Evolutionary conservation across 768 basidiomycete genomes (phyloP), one percentile per base, ranked within the genome.

Genomic region (Tephrocybe sp.): DNA sequence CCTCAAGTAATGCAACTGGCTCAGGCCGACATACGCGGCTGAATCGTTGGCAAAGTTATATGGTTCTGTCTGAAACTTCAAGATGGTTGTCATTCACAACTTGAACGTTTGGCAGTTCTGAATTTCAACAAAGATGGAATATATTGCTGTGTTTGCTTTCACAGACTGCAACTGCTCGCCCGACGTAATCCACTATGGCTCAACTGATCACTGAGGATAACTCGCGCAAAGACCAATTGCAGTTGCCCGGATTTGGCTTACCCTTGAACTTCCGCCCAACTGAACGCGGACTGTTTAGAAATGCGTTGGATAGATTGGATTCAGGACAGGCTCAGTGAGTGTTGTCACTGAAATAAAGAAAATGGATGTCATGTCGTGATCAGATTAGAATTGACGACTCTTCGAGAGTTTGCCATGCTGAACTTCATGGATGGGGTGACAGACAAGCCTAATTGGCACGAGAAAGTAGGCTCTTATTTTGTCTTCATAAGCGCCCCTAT

Each of bases 361-460:
- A 3, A 8, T 14, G 20, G 17, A 17, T 18, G 2, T 21, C 38
- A 39, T 40, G 10, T 4, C n/a, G 33, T 32, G 8, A 7, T 3
- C 28, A 60, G 59, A 34, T 17, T 55, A 14, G 45, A 47, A 17
- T 45, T 60, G 23, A 57, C 51, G n/a, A 43, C 59, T 4, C 40
- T 57, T 2, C 56, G 59, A n/a, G 59, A 60, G 41, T 53, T 57
- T 17, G 50, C 53, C 0, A 60, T 60, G 59, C 30, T 60, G 25
- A 48, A 49, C 14, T 28, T 60, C 49, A 60, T 57, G 59, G 57
- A 60, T 36, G 24, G 51, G 24, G 12, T 60, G 23, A 60, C 59
- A 1, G 59, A 60, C 23, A 57, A 57, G 32, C 51, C 49, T 1
- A 25, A 53, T n/a, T 60, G 59, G 59, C 53, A 60, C 32, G 8